Conservation (phyloP, 805 yeast genomes). For the Wickerhamomyces sydowiorum region DNA sequence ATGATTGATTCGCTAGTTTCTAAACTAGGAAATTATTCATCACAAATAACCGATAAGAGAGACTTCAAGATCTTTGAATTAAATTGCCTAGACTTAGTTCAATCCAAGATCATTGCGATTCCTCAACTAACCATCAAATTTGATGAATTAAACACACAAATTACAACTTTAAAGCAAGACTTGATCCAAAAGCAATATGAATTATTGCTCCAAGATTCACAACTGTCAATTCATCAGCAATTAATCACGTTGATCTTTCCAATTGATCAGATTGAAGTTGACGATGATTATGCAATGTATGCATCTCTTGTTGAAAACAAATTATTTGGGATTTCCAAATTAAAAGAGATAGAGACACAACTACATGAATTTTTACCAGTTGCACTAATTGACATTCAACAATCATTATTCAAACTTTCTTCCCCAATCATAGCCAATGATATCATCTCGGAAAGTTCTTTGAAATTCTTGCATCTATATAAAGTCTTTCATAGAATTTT, state of each 20-base stretch:
- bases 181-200: conserved; percentile 42
- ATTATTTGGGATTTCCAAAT: conserved; percentile 39
- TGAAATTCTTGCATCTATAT: conserved; percentile 39
- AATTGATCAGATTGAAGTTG: conserved; percentile 40
- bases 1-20: no score
- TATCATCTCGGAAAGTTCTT: conserved; percentile 43
- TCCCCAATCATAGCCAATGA: conserved; percentile 60
- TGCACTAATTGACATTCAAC: conserved; percentile 56
- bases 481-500: conserved; percentile 30
- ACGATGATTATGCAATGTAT: conserved; percentile 58
- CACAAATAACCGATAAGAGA: conserved; percentile 15
- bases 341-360: conserved; percentile 37
- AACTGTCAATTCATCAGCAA: conserved; percentile 54
- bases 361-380: conserved; percentile 51
- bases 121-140: conserved; percentile 32
- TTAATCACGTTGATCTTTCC: conserved; percentile 70
- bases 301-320: conserved; percentile 60
- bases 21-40: no score
- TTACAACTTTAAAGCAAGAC: conserved; percentile 30
- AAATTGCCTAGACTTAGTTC: conserved; percentile 56
- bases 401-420: conserved; percentile 49
- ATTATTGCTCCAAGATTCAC: conserved; percentile 44
- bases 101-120: conserved; percentile 43
- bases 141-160: conserved; percentile 25
- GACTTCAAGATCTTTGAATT: conserved; percentile 37